Percentiles rank a stretch among this genome's conserved stretches.
Conservation (phyloP, 2,329 filamentous ascomycete species). For the Microdochium bolleyi region DNA sequence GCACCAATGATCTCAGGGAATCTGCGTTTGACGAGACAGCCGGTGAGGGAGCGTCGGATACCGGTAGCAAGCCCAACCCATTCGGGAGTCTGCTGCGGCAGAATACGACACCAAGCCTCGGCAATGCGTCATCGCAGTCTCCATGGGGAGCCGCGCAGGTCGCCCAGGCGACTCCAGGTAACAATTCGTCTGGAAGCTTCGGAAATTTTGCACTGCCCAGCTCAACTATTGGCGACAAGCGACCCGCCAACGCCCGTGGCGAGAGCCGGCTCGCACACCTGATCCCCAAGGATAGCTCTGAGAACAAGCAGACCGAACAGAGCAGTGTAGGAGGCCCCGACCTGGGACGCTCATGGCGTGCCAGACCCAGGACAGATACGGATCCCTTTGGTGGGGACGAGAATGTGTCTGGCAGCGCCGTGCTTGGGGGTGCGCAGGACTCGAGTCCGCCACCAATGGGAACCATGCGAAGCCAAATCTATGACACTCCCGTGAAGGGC, state of each 20-base stretch:
- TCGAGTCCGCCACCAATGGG: slow-evolving; percentile 37
- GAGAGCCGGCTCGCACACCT: slow-evolving; percentile 83
- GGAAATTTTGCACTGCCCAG: slow-evolving; percentile 75
- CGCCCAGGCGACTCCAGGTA: slow-evolving; percentile 43
- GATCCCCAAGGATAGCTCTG: slow-evolving; percentile 68
- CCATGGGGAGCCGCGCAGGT: slow-evolving; percentile 29
- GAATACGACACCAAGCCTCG: slow-evolving; percentile 40
- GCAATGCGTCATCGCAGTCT: slow-evolving; percentile 33
- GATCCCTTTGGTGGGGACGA: slow-evolving; percentile 68
- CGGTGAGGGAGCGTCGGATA: slow-evolving; percentile 24
- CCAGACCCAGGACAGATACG: slow-evolving; percentile 60
- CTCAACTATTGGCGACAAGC: slow-evolving; percentile 61
- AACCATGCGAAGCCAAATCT: slow-evolving; percentile 27
- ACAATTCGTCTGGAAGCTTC: slow-evolving; percentile 66
- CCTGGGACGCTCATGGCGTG: slow-evolving; percentile 43
- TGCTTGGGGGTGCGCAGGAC: slow-evolving; percentile 69
- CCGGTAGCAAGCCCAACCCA: slow-evolving; percentile 21
- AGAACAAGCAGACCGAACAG: slow-evolving; percentile 47
- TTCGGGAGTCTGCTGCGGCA: slow-evolving; percentile 44
- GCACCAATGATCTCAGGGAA: slow-evolving; percentile 45
- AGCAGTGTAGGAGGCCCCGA: slow-evolving; percentile 20
- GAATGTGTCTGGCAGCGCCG: slow-evolving; percentile 58
- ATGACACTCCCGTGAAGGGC: slow-evolving; percentile 48
- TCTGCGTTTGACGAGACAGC: slow-evolving; percentile 43
- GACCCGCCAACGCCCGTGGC: slow-evolving; percentile 59